Conservation (phyloP, 2,329 filamentous ascomycete genomes). For the Bipolaris oryzae region DNA sequence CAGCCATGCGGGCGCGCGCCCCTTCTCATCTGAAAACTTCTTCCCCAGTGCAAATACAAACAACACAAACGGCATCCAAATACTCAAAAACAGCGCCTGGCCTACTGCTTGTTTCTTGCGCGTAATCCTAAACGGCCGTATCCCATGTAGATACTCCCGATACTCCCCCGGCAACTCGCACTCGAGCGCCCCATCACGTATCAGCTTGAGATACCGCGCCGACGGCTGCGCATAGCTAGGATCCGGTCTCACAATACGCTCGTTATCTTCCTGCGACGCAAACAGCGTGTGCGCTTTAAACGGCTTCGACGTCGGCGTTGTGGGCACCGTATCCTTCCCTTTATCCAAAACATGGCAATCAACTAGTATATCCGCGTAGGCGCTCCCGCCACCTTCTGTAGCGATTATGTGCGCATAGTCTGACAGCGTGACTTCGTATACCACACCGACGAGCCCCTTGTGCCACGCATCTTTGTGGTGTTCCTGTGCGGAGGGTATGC, state of each 20-base stretch:
- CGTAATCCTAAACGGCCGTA: slow-evolving; percentile 75
- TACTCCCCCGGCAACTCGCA: slow-evolving; percentile 82
- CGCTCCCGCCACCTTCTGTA: slow-evolving; percentile 84
- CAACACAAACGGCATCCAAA: slow-evolving; percentile 65
- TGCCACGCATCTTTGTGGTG: slow-evolving; percentile 70
- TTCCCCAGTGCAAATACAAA: slow-evolving; percentile 58
- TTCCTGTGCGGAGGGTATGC: slow-evolving; percentile 47
- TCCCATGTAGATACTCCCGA: slow-evolving; percentile 69
- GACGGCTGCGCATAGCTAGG: slow-evolving; percentile 81
- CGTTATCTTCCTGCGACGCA: slow-evolving; percentile 59
- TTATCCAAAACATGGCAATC: slow-evolving; percentile 72
- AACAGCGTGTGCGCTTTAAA: slow-evolving; percentile 89
- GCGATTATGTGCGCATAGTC: slow-evolving; percentile 88
- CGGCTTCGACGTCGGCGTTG: slow-evolving; percentile 63
- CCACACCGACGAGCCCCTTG: slow-evolving; percentile 86
- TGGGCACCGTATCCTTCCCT: slow-evolving; percentile 62
- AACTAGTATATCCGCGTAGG: slow-evolving; percentile 84
- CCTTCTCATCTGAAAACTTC: slow-evolving; percentile 67
- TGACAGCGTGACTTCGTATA: slow-evolving; percentile 85
- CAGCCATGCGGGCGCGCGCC: slow-evolving; percentile 72
- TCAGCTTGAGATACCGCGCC: slow-evolving; percentile 78
- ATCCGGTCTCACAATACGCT: slow-evolving; percentile 64
- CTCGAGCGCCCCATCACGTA: slow-evolving; percentile 78
- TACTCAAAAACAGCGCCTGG: slow-evolving; percentile 62
- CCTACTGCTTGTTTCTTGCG: slow-evolving; percentile 70